Base-by-base conservation (phyloP, 805 yeast species). In the Sugiyamaella qingdaonensis region DNA sequence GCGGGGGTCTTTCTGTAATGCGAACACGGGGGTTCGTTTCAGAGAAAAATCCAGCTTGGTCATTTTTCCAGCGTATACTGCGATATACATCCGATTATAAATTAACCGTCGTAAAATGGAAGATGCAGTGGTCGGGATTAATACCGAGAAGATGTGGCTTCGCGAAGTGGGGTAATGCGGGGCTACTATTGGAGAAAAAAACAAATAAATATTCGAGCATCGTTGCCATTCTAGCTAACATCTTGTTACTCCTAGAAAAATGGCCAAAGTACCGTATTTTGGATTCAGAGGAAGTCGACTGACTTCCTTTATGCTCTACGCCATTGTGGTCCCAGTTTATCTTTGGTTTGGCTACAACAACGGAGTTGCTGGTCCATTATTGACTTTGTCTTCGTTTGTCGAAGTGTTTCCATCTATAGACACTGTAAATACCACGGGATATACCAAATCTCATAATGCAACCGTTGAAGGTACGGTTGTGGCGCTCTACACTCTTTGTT, bases 311-410 rank as follows among this genome's bases (percentile, higher is more conserved):
- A 54, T 54, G 54, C 46, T 52, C 32, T 37, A 34, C 29, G 42
- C 47, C 31, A 74, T 79, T 45, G 81, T 86, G 49, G 78, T 79
- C 51, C 65, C 76, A 49, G 85, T 82, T 1, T 81, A 80, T 60
- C 71, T 79, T 8, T 73, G 82, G 46, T 82, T 52, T 32, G 91
- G 92, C 45, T 84, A 83, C 60, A 86, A 84, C 62, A 89, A 85
- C 68, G 88, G 89, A 61, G 76, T 85, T 46, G 81, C 84, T 83
- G 78, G 68, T 46, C 63, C 64, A 2, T 51, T 65, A 5, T 52
- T 65, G 8, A 59, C 64, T 1, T 42, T 60, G 46, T 37, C 53
- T 9, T 46, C 60, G 0, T 65, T 65, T 34, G 33, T 53, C 10
- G 14, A 47, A 3, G 56, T 49, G 18, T 65, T 65, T 51, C 68